Evolutionary conservation across 1,139 yeast species (phyloP), one percentile per base, ranked within the genome.

Genomic region (Saccharomyces uvarum): DNA sequence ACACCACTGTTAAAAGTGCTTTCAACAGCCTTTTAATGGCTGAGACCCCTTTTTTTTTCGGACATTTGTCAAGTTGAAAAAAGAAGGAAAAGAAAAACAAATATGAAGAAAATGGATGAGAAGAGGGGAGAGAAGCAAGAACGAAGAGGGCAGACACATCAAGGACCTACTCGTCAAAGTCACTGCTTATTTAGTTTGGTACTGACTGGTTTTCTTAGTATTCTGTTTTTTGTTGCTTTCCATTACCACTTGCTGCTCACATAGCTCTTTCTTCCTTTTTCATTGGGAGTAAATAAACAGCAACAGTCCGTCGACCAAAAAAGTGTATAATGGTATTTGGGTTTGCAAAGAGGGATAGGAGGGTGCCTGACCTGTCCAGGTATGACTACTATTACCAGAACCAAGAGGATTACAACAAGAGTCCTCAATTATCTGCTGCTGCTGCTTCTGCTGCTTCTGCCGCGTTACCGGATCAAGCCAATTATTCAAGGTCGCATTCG

Each of bases 331-430:
- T 65, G 68, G 67, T 63, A 2, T 62, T 65, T 51, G 67, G 68
- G 7, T 49, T 63, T 31, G 48, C 56, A 7, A 62, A 53, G 53
- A 63, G 61, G 54, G 68, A 64, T 50, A 59, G 61, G 46, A 59
- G 61, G 56, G 67, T 65, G 21, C 72, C 72, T 4, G 72, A 68
- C 52, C 56, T 68, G 32, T 67, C 71, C n/a, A 61, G 72, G 51
- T 68, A 68, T 50, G 70, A 67, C 50, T 67, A 68, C 52, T 61
- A 65, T 49, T 68, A 68, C 52, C 60, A 63, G 51, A 61, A 63
- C 49, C 60, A 60, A 28, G 65, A 55, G n/a, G 60, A 61, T 24
- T 65, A 58, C 42, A 61, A 63, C 51, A 62, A 56, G 50, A 61
- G 64, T 16, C 55, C 56, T 19, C 52, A 59, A 27, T 51, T 63